Conservation (phyloP, 169 alveolate species). For the Cyclospora cayetanensis region DNA sequence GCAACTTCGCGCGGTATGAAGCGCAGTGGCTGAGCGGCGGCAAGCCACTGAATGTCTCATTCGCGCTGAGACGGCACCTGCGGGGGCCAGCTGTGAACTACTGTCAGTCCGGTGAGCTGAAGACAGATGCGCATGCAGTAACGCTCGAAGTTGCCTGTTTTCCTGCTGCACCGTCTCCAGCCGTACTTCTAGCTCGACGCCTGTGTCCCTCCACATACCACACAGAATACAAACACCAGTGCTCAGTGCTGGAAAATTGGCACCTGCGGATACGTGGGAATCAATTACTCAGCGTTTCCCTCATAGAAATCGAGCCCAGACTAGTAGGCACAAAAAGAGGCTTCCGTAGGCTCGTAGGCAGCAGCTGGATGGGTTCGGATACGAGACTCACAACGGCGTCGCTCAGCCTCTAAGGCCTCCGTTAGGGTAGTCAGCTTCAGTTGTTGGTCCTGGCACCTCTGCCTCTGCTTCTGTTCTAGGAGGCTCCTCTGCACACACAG, state of each 20-base stretch:
- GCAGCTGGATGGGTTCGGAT: no score
- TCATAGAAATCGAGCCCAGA: no score
- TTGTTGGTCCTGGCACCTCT: background rate
- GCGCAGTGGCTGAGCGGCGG: no score
- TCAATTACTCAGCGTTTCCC: no score
- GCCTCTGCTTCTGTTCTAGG: constrained; percentile 9
- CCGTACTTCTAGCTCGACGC: constrained; percentile 33
- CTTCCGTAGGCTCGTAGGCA: no score
- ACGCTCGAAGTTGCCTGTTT: constrained; percentile 21
- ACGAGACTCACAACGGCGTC: constrained; percentile 61
- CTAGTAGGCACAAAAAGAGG: no score
- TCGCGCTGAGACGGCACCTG: background rate
- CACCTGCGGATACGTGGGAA: no score
- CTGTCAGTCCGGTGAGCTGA: background rate
- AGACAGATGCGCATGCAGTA: background rate
- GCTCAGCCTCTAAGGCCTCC: constrained; percentile 33
- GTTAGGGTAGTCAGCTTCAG: background rate
- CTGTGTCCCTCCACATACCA: background rate
- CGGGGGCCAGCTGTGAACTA: background rate
- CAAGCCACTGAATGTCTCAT: no score
- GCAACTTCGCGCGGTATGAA: no score
- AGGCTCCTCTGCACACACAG: constrained; percentile 29
- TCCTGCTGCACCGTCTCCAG: constrained; percentile 43
- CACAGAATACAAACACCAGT: background rate
- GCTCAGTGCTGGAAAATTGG: no score